A percentile compares a stretch with the other conserved stretches of the same genome.
Evolutionary conservation across 2,329 filamentous ascomycete genomes (phyloP).

Genomic region (Colletotrichum cereale): DNA sequence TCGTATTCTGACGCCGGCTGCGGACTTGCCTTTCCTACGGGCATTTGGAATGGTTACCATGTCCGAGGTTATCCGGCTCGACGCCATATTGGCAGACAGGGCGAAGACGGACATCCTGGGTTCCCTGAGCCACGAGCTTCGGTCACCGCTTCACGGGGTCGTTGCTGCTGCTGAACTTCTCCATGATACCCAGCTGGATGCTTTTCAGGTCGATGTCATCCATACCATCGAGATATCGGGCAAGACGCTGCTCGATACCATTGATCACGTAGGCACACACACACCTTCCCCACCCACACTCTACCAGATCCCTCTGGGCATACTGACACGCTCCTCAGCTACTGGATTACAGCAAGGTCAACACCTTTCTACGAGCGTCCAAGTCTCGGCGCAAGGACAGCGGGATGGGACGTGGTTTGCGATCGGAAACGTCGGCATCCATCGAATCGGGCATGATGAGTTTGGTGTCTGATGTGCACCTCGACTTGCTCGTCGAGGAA

Average conservation of each 20-base stretch:
- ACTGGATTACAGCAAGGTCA: constrained; percentile 65
- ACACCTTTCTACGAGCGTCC: constrained; percentile 46
- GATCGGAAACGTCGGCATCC: constrained; percentile 22
- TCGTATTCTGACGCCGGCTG: constrained; percentile 43
- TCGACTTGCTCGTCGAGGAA: constrained; percentile 52
- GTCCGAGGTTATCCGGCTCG: constrained; percentile 64
- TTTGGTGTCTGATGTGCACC: constrained; percentile 49
- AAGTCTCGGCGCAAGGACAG: constrained; percentile 42
- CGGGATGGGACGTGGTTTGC: constrained; percentile 27
- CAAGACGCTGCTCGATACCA: constrained; percentile 61
- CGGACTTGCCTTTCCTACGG: constrained; percentile 53
- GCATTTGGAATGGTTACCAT: constrained; percentile 67
- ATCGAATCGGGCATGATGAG: constrained; percentile 46
- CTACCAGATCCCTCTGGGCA: background rate
- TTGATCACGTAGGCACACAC: constrained; percentile 57
- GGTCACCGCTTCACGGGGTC: constrained; percentile 69
- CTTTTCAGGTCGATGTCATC: constrained; percentile 57
- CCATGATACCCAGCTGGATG: constrained; percentile 57
- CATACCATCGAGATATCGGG: constrained; percentile 63
- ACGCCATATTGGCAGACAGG: constrained; percentile 50
- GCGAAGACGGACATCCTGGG: constrained; percentile 68
- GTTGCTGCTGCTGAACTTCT: constrained; percentile 65
- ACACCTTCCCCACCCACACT: background rate
- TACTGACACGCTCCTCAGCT: constrained; percentile 44
- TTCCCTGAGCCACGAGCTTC: constrained; percentile 68